These are phyloP conservation scores for Xylaria bambusicola DNA, from an alignment of 495 filamentous ascomycete genomes.

Conservation along the genomic window DNA sequence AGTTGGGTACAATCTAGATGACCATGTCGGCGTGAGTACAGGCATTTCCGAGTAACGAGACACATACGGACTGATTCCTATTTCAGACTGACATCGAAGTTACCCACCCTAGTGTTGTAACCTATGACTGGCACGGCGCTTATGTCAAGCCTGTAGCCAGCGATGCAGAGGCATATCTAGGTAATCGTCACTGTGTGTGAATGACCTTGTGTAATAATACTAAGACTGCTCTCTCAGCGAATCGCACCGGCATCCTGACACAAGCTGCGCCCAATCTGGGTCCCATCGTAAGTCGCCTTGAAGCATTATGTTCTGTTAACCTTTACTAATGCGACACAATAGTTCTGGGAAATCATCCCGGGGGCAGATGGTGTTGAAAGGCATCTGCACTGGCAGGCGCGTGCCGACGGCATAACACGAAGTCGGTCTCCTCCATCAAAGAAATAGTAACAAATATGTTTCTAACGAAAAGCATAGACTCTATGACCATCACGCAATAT, in stretches of 20 bases:
- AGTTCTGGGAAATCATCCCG: conserved; percentile 49
- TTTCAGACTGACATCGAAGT: conserved; percentile 55
- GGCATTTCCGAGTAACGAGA: background rate
- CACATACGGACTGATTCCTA: background rate
- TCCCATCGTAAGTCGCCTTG: conserved; percentile 39
- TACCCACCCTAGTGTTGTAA: conserved; percentile 52
- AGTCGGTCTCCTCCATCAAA: conserved; percentile 21
- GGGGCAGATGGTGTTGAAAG: conserved; percentile 57
- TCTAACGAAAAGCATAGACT: conserved; percentile 12
- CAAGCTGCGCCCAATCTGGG: conserved; percentile 61
- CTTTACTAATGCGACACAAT: background rate
- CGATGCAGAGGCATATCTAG: conserved; percentile 29
- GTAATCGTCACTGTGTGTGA: conserved; percentile 9
- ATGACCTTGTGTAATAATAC: conserved; percentile 20
- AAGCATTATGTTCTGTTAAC: background rate
- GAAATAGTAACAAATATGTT: background rate
- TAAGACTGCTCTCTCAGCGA: conserved; percentile 35
- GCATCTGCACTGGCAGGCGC: conserved; percentile 57
- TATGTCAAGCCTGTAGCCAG: conserved; percentile 35
- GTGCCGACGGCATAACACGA: conserved; percentile 49
- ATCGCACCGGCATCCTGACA: conserved; percentile 57
- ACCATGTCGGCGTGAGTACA: conserved; percentile 55
- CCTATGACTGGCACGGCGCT: conserved; percentile 60
- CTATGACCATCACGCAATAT: conserved; percentile 57
- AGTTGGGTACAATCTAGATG: conserved; percentile 64